phyloP scores from a whole-genome alignment of 176 grass and related monocot genomes.

The Oryza rufipogon region DNA sequence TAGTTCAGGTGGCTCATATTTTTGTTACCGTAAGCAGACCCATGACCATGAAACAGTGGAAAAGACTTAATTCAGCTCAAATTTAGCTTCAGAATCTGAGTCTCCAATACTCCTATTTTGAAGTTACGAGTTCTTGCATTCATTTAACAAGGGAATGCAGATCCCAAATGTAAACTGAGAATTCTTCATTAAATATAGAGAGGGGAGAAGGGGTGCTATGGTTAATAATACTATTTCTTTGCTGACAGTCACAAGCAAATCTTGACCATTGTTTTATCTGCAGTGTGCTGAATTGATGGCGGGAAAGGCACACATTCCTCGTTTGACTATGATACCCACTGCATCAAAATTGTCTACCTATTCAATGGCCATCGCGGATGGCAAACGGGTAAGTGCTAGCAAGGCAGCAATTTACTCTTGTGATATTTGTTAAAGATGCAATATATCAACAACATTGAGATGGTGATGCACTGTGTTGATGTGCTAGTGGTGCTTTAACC shows the following conservation, averaged over 20 bases:
- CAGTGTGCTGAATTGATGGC: constrained; percentile 71
- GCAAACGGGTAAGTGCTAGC: constrained; percentile 68
- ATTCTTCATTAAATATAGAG: too few relatives aligned
- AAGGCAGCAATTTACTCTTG: constrained; percentile 4
- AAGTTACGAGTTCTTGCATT: background rate
- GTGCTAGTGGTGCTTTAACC: background rate
- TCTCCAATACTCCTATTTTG: background rate
- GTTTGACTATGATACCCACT: constrained; percentile 51
- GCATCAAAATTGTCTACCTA: constrained; percentile 72
- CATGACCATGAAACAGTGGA: background rate
- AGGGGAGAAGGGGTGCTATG: too few relatives aligned
- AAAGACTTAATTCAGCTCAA: background rate
- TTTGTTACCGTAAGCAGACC: background rate
- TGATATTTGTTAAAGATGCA: constrained; percentile 15
- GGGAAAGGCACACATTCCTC: constrained; percentile 81
- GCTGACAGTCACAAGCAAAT: constrained; percentile 11
- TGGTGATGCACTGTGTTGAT: constrained; percentile 7
- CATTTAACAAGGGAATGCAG: constrained; percentile 5
- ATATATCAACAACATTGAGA: background rate
- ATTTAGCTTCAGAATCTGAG: background rate
- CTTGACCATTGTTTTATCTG: constrained; percentile 41
- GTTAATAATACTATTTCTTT: background rate
- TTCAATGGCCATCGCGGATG: constrained; percentile 81
- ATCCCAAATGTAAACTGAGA: constrained; percentile 21
- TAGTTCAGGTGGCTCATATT: background rate